Evolutionary conservation across 805 yeast species (phyloP), one percentile per base, ranked within the genome.

Genomic region (Saturnispora besseyi): DNA sequence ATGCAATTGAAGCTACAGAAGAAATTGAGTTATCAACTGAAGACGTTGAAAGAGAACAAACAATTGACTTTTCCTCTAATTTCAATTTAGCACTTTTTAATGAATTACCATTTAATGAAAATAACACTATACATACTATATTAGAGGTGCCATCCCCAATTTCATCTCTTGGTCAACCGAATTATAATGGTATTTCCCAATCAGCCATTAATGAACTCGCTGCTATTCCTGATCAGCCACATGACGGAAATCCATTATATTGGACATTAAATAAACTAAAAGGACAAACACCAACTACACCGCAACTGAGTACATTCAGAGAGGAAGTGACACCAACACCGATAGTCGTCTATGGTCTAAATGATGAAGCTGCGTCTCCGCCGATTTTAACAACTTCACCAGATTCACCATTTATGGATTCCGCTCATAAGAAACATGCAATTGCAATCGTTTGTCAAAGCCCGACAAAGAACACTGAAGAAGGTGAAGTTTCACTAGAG

Each of bases 221-320:
- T 1, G 84, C 85, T 5, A 79, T 90, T 46, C 91, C 96, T 0
- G 96, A 91, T 62, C 89, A 84, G 44, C 73, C 81, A 0, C 69
- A 76, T 40, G 77, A 74, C 29, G 78, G 75, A 15, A 86, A 87
- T 64, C 96, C 96, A 0, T 70, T 89, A 12, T 75, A 73, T 46
- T 78, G 81, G 44, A 89, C 98, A 0, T 70, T 90, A 56, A 72
- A 72, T 66, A 90, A 85, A 65, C 70, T 91, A 30, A 95, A 87
- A 65, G 98, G 96, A 1, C 78, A 71, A 63, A 49, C 55, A 1
- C 45, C 49, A 26, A 36, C 46, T 6, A 21, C 33, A 9, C 28
- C 32, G 6, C 46, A 42, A 15, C 44, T 41, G 8, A 18, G 48
- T 4, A 45, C 52, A 32, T 37, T 36, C 15, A 9, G 41, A 36